Evolutionary conservation across 1,284 basidiomycete genomes (phyloP).

Genomic region (Thecaphora thlaspeos): DNA sequence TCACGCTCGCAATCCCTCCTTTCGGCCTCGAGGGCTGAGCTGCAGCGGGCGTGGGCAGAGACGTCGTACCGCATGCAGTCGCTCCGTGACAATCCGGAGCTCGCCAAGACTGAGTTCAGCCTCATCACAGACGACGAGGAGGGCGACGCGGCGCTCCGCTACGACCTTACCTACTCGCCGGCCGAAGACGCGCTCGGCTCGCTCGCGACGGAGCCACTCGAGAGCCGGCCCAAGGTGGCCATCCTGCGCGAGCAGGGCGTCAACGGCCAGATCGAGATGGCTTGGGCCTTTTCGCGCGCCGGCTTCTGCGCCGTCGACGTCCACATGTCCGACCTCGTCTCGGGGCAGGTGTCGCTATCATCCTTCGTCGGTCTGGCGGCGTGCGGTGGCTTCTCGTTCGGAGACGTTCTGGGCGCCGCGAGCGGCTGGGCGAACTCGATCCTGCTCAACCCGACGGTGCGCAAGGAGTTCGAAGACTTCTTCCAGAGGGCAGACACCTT

Average conservation of each 20-base stretch:
- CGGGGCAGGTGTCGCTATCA: slow-evolving; percentile 67
- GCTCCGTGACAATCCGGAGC: slow-evolving; percentile 77
- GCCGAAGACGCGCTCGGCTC: slow-evolving; percentile 38
- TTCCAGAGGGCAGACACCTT: slow-evolving; percentile 79
- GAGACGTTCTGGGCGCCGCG: slow-evolving; percentile 94
- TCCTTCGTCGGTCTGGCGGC: slow-evolving; percentile 85
- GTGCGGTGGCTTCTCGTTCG: slow-evolving; percentile 97
- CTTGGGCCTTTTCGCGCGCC: slow-evolving; percentile 88
- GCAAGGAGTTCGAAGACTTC: slow-evolving; percentile 75
- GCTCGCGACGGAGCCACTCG: slow-evolving; percentile 19
- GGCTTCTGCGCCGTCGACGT: slow-evolving; percentile 94
- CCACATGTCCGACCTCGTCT: slow-evolving; percentile 95
- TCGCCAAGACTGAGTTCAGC: slow-evolving; percentile 78
- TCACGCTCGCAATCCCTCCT: slow-evolving; percentile 26
- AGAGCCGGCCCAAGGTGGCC: slow-evolving; percentile 77
- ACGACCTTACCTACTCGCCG: slow-evolving; percentile 50
- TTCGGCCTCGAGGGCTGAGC: slow-evolving; percentile 63
- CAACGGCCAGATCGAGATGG: slow-evolving; percentile 98
- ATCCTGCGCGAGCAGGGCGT: slow-evolving; percentile 97
- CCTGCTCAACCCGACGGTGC: slow-evolving; percentile 73
- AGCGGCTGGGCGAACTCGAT: slow-evolving; percentile 97
- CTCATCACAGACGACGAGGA: slow-evolving; percentile 64
- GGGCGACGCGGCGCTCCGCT: slow-evolving; percentile 59
- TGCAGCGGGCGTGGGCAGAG: slow-evolving; percentile 88
- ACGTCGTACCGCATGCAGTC: slow-evolving; percentile 90